These are phyloP conservation scores for Dianthus caryophyllus DNA, from an alignment of 148 eudicot genomes.

Conservation along the genomic window DNA sequence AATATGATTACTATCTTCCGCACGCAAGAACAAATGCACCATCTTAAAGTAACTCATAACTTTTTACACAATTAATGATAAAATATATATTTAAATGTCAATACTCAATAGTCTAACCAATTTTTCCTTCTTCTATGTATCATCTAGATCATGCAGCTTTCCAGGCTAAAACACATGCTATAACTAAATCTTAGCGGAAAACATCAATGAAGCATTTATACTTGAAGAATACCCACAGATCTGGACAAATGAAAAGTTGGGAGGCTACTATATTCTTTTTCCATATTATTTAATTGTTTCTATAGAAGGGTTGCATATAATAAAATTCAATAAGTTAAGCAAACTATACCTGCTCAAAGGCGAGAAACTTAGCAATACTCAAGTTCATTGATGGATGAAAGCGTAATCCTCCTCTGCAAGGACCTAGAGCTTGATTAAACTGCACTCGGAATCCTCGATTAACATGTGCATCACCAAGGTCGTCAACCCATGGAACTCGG, in stretches of 20 bases:
- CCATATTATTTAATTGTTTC: not conserved
- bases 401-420: conserved; percentile 95
- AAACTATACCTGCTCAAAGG: conserved; percentile 80
- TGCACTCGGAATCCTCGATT: conserved; percentile 93
- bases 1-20: not conserved
- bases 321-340: not conserved
- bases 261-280: not conserved
- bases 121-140: too few species aligned
- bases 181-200: too few species aligned
- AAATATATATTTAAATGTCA: too few species aligned
- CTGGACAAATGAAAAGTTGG: not conserved
- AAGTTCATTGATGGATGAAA: conserved; percentile 95
- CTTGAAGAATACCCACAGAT: too few species aligned
- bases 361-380: conserved; percentile 88
- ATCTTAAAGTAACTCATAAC: not conserved
- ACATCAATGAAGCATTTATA: too few species aligned
- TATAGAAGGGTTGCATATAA: not conserved
- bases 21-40: conserved; percentile 6
- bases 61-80: not conserved
- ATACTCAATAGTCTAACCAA: too few species aligned
- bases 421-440: conserved; percentile 94
- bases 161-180: too few species aligned
- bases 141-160: too few species aligned
- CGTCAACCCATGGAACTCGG: conserved; percentile 99
- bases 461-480: conserved; percentile 90